These are phyloP conservation scores for Pontederia paniculata DNA, from an alignment of 176 grass and related monocot species.

Conservation along the genomic window DNA sequence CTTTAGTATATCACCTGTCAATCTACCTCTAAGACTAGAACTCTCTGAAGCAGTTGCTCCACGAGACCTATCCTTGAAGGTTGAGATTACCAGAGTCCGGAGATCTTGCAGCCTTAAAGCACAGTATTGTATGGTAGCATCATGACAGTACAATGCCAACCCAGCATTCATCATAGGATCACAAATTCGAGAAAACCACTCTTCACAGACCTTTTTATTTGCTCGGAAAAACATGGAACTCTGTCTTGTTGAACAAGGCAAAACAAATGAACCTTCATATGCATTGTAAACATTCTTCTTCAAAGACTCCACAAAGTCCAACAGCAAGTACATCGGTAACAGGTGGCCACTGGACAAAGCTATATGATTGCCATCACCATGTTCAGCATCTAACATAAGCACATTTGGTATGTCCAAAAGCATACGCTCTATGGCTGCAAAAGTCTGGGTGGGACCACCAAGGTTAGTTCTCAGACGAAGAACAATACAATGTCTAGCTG, in stretches of 20 bases:
- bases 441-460: constrained; percentile 88
- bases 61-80: constrained; percentile 52
- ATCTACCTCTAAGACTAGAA: constrained; percentile 47
- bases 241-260: constrained; percentile 50
- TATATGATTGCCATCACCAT: constrained; percentile 63
- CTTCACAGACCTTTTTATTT: constrained; percentile 93
- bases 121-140: constrained; percentile 76
- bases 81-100: constrained; percentile 45
- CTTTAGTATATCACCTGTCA: constrained; percentile 64
- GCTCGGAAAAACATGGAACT: constrained; percentile 86
- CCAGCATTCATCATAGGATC: constrained; percentile 97
- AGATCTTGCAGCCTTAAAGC: constrained; percentile 56
- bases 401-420: constrained; percentile 80
- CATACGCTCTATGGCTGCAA: constrained; percentile 95
- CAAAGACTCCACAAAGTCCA: constrained; percentile 91
- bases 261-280: constrained; percentile 91
- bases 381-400: constrained; percentile 50
- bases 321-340: constrained; percentile 74
- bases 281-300: constrained; percentile 98
- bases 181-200: constrained; percentile 99
- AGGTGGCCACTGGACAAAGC: constrained; percentile 47
- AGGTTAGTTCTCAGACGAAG: constrained; percentile 93
- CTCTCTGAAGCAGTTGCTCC: constrained; percentile 38
- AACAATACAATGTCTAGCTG: constrained; percentile 77
- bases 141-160: constrained; percentile 62